These are phyloP conservation scores for Fusarium mangiferae DNA, from an alignment of 2,329 filamentous ascomycete species.

Conservation along the genomic window DNA sequence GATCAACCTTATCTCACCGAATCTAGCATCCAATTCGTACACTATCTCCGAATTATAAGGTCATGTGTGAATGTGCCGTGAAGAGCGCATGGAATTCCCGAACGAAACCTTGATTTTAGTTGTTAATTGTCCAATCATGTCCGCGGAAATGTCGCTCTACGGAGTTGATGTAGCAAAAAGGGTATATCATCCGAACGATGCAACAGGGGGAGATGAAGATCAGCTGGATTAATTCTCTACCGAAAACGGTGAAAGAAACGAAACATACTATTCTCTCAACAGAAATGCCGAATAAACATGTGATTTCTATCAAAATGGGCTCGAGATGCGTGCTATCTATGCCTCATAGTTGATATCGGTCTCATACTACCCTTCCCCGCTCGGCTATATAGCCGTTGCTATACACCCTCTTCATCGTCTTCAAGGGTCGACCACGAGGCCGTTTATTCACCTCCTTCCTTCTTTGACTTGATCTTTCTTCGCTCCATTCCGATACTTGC, in stretches of 20 bases:
- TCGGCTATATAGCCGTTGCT: slow-evolving; percentile 1
- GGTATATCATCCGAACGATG: slow-evolving; percentile 15
- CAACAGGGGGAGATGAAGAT: slow-evolving; percentile 23
- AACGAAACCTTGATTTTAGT: slow-evolving; percentile 11
- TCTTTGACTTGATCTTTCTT: slow-evolving; percentile 22
- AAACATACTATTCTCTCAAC: not conserved
- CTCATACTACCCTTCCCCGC: not conserved
- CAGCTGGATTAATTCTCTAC: not conserved
- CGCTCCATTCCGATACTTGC: slow-evolving; percentile 34
- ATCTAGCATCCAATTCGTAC: slow-evolving; percentile 5
- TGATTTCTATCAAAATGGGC: not conserved
- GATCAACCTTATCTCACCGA: not conserved
- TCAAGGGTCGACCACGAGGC: not conserved
- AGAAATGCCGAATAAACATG: not conserved
- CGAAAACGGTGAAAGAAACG: not conserved
- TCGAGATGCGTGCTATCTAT: not conserved
- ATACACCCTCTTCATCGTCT: not conserved
- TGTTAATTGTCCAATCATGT: not conserved
- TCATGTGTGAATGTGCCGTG: slow-evolving; percentile 4
- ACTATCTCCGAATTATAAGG: slow-evolving; percentile 1
- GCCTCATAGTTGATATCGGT: not conserved
- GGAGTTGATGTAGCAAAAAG: not conserved
- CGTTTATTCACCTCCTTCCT: not conserved
- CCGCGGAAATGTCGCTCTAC: not conserved
- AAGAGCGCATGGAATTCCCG: not conserved